Base-by-base conservation (phyloP, 768 basidiomycete species). In the Tulasnella sp. region DNA sequence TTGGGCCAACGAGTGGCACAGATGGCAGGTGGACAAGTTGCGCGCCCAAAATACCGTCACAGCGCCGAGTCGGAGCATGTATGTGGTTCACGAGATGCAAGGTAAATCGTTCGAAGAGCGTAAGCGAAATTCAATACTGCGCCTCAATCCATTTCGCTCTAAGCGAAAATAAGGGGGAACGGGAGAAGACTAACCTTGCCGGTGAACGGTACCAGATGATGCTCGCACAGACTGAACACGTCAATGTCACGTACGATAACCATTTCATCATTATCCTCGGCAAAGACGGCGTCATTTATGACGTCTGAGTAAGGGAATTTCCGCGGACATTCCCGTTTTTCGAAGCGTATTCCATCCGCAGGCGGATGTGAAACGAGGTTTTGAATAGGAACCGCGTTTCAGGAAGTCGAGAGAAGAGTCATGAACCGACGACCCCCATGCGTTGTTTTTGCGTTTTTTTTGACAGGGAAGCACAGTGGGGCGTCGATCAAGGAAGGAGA, bases 181-280 rank as follows among this genome's bases (percentile, higher is more conserved):
- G 15, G 26, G 67, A 73, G 15, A 70, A 48, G 48, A 84, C 91
- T 79, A 81, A 95, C 97, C 87, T 98, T 98, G 81, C 97, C 98
- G 42, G 93, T 95, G 86, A 99, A 99, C 26, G 98, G 98, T 40
- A 99, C 96, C 79, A 99, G 88, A 84, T 99, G 98, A 83, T 99
- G 98, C 86, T 99, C 98, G 85, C 98, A 99, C 79, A 99, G 86
- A 83, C 95, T 97, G 70, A 95, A 98, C 79, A 99, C 91, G 83
- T 98, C 94, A 82, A 99, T 99, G 83, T 99, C 96, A 79, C 93
- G 90, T 77, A 99, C 97, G 79, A 99, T 90, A 57, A 99, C 98
- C 95, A 99, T 97, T 85, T 99, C 98, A 82, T 99, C 98, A 86
- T 99, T 98, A 85, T 99, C 95, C 84, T 99, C 98, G 67, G 95